Conservation (phyloP, 768 basidiomycete species). For the Phanerochaete carnosa region DNA sequence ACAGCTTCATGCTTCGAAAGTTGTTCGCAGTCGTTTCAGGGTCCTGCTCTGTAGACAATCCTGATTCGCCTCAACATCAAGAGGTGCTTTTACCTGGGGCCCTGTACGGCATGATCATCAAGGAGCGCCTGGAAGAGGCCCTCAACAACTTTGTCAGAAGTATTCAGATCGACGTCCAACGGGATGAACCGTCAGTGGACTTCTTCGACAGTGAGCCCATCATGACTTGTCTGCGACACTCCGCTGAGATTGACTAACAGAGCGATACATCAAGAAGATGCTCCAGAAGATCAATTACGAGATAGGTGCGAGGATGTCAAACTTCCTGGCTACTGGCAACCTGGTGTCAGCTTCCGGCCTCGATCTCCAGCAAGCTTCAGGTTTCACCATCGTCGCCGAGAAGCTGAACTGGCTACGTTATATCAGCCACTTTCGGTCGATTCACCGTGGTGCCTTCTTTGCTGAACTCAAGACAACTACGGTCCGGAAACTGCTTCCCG, state of each 20-base stretch:
- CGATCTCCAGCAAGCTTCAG: conserved; percentile 94
- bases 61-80: conserved; percentile 98
- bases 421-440: conserved; percentile 96
- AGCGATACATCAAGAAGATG: conserved; percentile 77
- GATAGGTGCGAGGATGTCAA: conserved; percentile 83
- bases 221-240: background rate
- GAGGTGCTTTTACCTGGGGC: conserved; percentile 93
- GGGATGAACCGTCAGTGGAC: conserved; percentile 72
- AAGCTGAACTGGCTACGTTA: conserved; percentile 99
- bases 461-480: conserved; percentile 97
- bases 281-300: conserved; percentile 83
- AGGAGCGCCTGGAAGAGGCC: conserved; percentile 92
- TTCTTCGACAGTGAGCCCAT: conserved; percentile 76
- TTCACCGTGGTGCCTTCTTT: conserved; percentile 99
- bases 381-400: conserved; percentile 99
- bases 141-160: conserved; percentile 68
- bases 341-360: conserved; percentile 92
- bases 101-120: conserved; percentile 96
- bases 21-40: conserved; percentile 88
- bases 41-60: conserved; percentile 90
- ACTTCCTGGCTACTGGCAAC: conserved; percentile 97
- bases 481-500: conserved; percentile 93
- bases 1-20: conserved; percentile 96
- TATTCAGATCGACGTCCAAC: conserved; percentile 71
- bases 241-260: conserved; percentile 34